Evolutionary conservation across 2,329 filamentous ascomycete genomes (phyloP).

Genomic region (Colletotrichum sansevieriae): DNA sequence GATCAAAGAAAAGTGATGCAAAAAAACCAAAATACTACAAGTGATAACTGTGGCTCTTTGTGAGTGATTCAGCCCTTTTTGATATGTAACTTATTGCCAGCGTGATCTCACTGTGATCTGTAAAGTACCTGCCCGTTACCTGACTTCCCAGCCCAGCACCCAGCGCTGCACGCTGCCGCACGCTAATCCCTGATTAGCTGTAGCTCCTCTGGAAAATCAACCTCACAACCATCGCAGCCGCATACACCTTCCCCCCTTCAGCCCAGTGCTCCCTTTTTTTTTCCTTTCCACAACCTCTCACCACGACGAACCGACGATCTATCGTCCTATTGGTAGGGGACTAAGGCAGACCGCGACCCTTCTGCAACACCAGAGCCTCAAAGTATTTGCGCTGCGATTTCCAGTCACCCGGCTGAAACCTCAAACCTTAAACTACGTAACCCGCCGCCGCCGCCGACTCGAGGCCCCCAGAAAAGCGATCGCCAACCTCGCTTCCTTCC

Average conservation of each 20-base stretch:
- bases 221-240: slow-evolving; percentile 42
- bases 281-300: slow-evolving; percentile 3
- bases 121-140: no score
- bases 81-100: no score
- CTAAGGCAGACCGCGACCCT: slow-evolving; percentile 3
- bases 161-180: slow-evolving; percentile 37
- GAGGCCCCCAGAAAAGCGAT: slow-evolving; percentile 41
- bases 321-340: slow-evolving; percentile 35
- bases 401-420: slow-evolving; percentile 7
- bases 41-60: no score
- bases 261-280: slow-evolving; percentile 35
- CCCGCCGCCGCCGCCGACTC: slow-evolving; percentile 33
- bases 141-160: background rate
- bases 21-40: no score
- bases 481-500: slow-evolving; percentile 48
- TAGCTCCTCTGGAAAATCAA: slow-evolving; percentile 49
- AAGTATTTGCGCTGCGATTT: slow-evolving; percentile 11
- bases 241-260: slow-evolving; percentile 35
- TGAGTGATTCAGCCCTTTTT: no score
- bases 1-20: no score
- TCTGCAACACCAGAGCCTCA: slow-evolving; percentile 42
- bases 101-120: no score
- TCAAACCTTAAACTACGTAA: background rate
- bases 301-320: slow-evolving; percentile 31
- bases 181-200: slow-evolving; percentile 53